Percentiles rank a stretch among this genome's conserved stretches.
Conservation (phyloP, 306 rosid species). For the Quercus parvula region DNA sequence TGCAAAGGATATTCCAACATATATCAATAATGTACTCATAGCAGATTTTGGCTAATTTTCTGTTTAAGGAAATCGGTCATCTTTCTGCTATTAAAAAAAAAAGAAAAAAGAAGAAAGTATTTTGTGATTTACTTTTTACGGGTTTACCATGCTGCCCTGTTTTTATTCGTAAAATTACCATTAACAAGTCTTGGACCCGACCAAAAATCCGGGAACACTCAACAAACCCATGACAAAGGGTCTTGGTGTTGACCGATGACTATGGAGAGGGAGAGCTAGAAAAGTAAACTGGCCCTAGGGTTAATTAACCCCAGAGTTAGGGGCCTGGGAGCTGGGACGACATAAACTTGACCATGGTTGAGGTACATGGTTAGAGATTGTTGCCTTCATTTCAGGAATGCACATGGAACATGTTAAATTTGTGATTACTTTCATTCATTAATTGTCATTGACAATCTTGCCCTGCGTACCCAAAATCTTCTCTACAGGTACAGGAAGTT, state of each 20-base stretch:
- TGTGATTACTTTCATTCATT: no score
- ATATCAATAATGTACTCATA: no score
- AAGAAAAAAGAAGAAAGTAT: no score
- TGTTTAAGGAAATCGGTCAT: no score
- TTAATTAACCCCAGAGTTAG: constrained; percentile 22
- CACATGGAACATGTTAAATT: neutral
- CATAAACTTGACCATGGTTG: constrained; percentile 30
- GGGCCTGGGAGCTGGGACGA: constrained; percentile 23
- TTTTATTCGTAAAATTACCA: neutral
- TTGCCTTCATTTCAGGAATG: constrained; percentile 46
- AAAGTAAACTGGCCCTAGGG: neutral
- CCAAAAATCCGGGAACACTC: constrained; percentile 23
- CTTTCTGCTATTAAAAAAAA: no score
- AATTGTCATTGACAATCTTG: neutral
- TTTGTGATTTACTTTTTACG: no score
- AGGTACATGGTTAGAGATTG: neutral
- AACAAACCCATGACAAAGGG: constrained; percentile 5
- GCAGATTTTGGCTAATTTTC: fast-evolving
- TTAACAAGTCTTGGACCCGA: constrained; percentile 6
- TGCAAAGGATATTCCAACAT: no score
- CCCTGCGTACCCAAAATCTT: neutral
- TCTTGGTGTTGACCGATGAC: constrained; percentile 16
- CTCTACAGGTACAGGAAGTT: neutral
- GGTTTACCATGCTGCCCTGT: neutral
- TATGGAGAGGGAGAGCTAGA: neutral